Evolutionary conservation across 805 yeast species (phyloP).

Genomic region (Lipomyces kockii): DNA sequence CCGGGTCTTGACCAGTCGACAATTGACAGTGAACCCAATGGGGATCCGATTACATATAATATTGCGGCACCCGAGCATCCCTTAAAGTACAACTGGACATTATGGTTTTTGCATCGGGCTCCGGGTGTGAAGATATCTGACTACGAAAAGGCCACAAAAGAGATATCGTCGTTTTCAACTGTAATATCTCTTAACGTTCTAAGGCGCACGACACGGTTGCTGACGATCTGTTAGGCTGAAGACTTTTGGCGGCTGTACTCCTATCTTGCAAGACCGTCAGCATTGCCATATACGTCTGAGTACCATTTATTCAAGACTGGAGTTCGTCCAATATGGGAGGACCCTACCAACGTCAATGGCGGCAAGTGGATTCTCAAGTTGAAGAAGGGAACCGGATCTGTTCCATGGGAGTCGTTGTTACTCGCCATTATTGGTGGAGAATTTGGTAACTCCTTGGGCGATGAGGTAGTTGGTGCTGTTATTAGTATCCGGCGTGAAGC

Average conservation of each 20-base stretch:
- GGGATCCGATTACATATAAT: not conserved
- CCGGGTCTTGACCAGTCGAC: slow-evolving; percentile 6
- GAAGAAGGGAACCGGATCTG: slow-evolving; percentile 53
- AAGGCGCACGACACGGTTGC: not conserved
- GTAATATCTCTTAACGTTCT: slow-evolving; percentile 7
- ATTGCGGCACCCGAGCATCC: slow-evolving; percentile 59
- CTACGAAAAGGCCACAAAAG: slow-evolving; percentile 91
- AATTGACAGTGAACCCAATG: not conserved
- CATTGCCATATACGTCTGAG: slow-evolving; percentile 89
- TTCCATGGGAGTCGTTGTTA: slow-evolving; percentile 51
- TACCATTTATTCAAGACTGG: slow-evolving; percentile 94
- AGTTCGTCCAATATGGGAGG: slow-evolving; percentile 99
- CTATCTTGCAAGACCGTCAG: slow-evolving; percentile 86
- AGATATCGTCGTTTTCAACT: slow-evolving; percentile 84
- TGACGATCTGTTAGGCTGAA: slow-evolving; percentile 58
- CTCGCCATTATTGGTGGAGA: slow-evolving; percentile 54
- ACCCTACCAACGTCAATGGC: slow-evolving; percentile 79
- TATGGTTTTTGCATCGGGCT: slow-evolving; percentile 95
- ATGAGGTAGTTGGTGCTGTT: slow-evolving; percentile 60
- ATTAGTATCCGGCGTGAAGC: slow-evolving; percentile 59
- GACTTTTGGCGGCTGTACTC: slow-evolving; percentile 98
- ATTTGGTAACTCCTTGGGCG: slow-evolving; percentile 50
- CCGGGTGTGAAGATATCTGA: slow-evolving; percentile 66
- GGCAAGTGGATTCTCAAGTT: slow-evolving; percentile 90
- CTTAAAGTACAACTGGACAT: slow-evolving; percentile 87